Percentiles rank a stretch among this genome's conserved stretches.
Conservation (phyloP, 2,329 filamentous ascomycete species). For the Sarocladium oryzae region DNA sequence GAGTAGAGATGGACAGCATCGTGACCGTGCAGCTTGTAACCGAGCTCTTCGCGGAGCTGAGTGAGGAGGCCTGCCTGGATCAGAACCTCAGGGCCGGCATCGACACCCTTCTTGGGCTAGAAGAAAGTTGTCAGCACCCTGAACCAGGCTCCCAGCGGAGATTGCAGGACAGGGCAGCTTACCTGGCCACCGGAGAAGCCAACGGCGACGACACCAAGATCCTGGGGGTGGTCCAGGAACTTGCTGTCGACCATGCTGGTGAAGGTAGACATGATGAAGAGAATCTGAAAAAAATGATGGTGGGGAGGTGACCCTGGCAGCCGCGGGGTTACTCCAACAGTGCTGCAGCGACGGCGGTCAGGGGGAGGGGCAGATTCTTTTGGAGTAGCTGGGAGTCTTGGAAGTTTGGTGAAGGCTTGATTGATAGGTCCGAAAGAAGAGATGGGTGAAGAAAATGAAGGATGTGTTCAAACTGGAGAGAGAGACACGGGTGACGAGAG, state of each 20-base stretch:
- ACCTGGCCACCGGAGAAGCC: conserved; percentile 97
- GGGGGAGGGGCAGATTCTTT: too few relatives aligned
- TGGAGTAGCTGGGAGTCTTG: too few relatives aligned
- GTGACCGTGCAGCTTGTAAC: conserved; percentile 84
- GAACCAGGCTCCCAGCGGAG: conserved; percentile 6
- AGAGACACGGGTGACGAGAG: neutral
- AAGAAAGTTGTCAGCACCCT: conserved; percentile 10
- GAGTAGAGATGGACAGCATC: conserved; percentile 74
- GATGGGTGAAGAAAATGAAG: neutral
- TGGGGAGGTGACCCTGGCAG: conserved; percentile 3
- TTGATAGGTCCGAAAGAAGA: neutral
- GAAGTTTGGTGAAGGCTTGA: too few relatives aligned
- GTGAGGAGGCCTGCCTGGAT: conserved; percentile 81
- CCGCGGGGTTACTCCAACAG: conserved; percentile 6
- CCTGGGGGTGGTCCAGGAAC: conserved; percentile 72
- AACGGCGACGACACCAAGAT: conserved; percentile 88
- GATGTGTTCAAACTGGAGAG: neutral
- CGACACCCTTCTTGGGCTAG: conserved; percentile 90
- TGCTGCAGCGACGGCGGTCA: neutral
- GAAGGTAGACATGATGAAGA: conserved; percentile 8
- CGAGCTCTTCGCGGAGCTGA: conserved; percentile 77
- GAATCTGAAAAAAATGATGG: neutral
- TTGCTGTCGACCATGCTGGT: conserved; percentile 53
- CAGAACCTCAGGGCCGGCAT: conserved; percentile 81
- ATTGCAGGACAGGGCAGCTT: conserved; percentile 25